Percentiles rank a stretch among this genome's conserved stretches.
Conservation (phyloP, 1,284 basidiomycete genomes). For the Exobasidium rhododendri region DNA sequence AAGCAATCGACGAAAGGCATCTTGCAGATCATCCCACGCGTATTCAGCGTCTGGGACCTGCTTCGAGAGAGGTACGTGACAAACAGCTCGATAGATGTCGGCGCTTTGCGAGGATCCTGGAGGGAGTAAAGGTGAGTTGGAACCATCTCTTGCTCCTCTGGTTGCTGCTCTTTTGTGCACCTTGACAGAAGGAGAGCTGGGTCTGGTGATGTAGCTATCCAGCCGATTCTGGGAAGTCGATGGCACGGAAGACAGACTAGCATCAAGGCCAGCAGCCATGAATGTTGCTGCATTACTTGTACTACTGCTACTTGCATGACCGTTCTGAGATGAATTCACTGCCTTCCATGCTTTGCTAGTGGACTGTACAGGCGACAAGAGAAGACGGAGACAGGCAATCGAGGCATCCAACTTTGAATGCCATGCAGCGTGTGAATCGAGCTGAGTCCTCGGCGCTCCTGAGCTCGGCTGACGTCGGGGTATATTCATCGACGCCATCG, state of each 20-base stretch:
- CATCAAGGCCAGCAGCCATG: neutral
- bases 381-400: neutral
- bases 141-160: neutral
- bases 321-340: neutral
- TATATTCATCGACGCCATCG: neutral
- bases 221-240: neutral
- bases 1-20: constrained; percentile 13
- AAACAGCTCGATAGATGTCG: constrained; percentile 10
- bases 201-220: neutral
- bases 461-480: neutral
- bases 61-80: constrained; percentile 1
- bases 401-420: constrained; percentile 4
- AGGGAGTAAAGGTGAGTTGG: neutral
- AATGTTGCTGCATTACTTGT: neutral
- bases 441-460: neutral
- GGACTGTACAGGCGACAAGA: constrained; percentile 8
- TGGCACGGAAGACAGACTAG: neutral
- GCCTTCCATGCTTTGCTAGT: constrained; percentile 16
- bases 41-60: neutral
- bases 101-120: constrained; percentile 1
- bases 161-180: constrained; percentile 5
- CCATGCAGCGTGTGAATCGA: constrained; percentile 9
- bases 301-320: neutral
- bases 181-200: neutral
- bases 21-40: constrained; percentile 10